Percentiles rank a stretch among this genome's conserved stretches.
phyloP scores from a whole-genome alignment of 148 eudicot species.

The Chenopodium formosanum region DNA sequence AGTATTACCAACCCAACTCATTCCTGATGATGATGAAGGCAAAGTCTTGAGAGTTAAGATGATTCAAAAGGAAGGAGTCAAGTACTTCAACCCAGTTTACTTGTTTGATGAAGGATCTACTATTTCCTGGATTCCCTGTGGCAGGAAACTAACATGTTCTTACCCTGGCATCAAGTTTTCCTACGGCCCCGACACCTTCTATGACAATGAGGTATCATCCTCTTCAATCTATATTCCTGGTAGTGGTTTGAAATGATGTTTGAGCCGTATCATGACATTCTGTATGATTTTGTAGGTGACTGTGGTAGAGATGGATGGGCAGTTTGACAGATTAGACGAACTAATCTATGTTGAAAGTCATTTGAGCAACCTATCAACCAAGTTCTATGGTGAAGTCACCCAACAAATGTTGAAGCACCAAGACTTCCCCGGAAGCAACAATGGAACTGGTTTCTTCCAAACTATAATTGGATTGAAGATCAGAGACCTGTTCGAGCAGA shows the following conservation, averaged over 20 bases:
- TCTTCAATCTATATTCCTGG: background rate
- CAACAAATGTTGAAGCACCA: constrained; percentile 96
- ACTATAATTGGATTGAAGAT: constrained; percentile 93
- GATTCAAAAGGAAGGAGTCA: constrained; percentile 91
- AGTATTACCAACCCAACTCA: constrained; percentile 88
- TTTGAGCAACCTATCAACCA: constrained; percentile 89
- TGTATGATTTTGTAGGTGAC: constrained; percentile 56
- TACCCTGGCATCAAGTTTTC: constrained; percentile 95
- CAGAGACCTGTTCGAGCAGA: constrained; percentile 93
- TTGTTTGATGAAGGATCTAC: constrained; percentile 97
- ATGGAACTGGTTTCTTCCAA: constrained; percentile 97
- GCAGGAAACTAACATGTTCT: constrained; percentile 91
- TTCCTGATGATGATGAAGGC: constrained; percentile 89
- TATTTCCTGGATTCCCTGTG: constrained; percentile 93
- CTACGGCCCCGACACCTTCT: constrained; percentile 90
- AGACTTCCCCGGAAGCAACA: constrained; percentile 97
- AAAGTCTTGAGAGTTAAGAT: constrained; percentile 88
- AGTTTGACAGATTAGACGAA: constrained; percentile 96
- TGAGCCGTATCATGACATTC: background rate
- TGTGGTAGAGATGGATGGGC: constrained; percentile 95
- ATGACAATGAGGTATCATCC: constrained; percentile 60
- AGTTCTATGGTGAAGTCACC: constrained; percentile 98
- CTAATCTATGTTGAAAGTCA: constrained; percentile 96
- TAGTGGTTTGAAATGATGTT: too few species aligned
- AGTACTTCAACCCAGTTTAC: constrained; percentile 87